phyloP scores from a whole-genome alignment of 75 land plant species.

The Pinus taeda region DNA sequence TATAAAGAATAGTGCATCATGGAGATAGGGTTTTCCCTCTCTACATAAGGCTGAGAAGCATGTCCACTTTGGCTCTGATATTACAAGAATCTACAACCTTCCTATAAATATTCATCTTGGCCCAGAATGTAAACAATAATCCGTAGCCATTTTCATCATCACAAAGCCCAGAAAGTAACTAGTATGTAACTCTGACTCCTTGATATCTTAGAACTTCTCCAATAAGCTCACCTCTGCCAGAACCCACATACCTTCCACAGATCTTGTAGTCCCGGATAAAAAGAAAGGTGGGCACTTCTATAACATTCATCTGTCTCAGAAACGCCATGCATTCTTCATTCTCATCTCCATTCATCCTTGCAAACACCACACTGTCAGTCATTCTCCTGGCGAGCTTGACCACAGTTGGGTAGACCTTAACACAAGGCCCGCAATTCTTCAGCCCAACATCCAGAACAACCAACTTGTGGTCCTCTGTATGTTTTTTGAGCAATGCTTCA shows the following conservation, averaged over 20 bases:
- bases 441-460: constrained; percentile 93
- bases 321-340: constrained; percentile 88
- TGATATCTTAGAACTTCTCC: constrained; percentile 93
- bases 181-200: constrained; percentile 81
- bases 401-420: constrained; percentile 96
- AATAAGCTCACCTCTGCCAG: constrained; percentile 93
- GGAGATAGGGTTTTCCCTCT: neutral
- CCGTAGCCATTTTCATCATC: neutral
- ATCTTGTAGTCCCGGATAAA: constrained; percentile 72
- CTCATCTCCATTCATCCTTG: constrained; percentile 97
- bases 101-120: too few relatives aligned
- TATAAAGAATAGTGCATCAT: neutral
- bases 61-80: too few relatives aligned
- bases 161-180: neutral
- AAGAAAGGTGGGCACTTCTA: constrained; percentile 95
- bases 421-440: constrained; percentile 98
- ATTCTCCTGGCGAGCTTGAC: constrained; percentile 84
- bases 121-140: neutral
- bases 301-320: constrained; percentile 64
- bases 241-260: constrained; percentile 90
- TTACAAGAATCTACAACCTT: too few relatives aligned
- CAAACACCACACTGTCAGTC: constrained; percentile 79
- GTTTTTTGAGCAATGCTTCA: constrained; percentile 58
- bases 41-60: too few relatives aligned
- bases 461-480: constrained; percentile 61